Base-by-base conservation (phyloP, 2,329 filamentous ascomycete species). In the Aspergillus puulaauensis region DNA sequence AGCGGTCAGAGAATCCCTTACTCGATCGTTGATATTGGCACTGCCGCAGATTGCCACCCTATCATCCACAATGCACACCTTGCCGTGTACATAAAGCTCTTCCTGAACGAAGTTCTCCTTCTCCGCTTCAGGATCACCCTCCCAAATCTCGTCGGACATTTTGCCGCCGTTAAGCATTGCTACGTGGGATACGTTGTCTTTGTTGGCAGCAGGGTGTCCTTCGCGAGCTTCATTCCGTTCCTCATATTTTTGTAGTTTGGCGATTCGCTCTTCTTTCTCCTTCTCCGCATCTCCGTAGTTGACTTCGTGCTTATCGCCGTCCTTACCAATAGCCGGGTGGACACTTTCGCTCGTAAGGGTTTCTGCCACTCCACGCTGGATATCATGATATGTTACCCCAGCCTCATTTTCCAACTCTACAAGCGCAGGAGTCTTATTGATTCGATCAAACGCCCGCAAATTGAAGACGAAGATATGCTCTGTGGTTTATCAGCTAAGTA, bases 391-490 rank as follows among this genome's bases (percentile, higher is more conserved):
- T 50, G 83, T 87, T 52, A 97, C 86, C 0, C 91, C 93, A 0
- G 92, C 90, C 66, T 89, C 82, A 69, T 92, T 83, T 71, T 97
- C 93, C 57, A 90, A 86, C 66, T 89, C 84, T 64, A 85, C 83
- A 40, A 97, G 82, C 0, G 82, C 83, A 1, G 86, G 83, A 0
- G 91, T 96, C 65, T 89, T 89, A 75, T 96, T 96, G 59, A 99
- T 82, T 14, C 95, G 90, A 72, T 98, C 95, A 70, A 96, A 99
- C 1, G 90, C 92, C 19, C 95, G 85, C 41, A 99, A 79, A 65
- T 98, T 98, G 82, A 98, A 99, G 69, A 96, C 83, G 76, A 96
- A 97, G 33, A 99, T 87, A 74, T 98, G 84, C 59, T 97, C 76
- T 66, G 61, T 60, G 21, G 14, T 1, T 35, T 19, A 39, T 67